Base-by-base conservation (phyloP, 768 basidiomycete genomes). In the Lyophyllum decastes region DNA sequence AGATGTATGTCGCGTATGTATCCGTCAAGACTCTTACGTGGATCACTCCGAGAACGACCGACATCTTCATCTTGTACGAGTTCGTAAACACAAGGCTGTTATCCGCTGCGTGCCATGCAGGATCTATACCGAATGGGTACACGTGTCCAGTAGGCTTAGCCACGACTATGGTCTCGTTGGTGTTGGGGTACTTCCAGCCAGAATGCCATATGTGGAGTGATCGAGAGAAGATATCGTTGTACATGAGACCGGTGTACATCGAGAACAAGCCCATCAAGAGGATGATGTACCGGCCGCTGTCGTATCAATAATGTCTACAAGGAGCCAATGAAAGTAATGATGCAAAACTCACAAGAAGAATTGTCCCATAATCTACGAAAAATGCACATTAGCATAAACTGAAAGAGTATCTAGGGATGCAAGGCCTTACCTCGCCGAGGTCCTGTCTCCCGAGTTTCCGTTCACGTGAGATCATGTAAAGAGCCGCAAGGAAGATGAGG, bases 21-120 rank as follows among this genome's bases (percentile, higher is more conserved):
- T 22, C 33, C 60, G 38, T 61, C 21, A 19, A 54, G 35, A 48
- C 50, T 75, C 87, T 65, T 76, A 98, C 96, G 72, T 99, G 96
- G 58, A 91, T 90, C 62, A 99, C 95, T 71, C 97, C 97, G 52
- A 99, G 74, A 34, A 98, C 85, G 68, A 99, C 88, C 21, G 94
- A 92, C 94, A 98, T 94, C 79, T 99, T 98, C 97, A 99, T 99
- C 87, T 98, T 99, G 80, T 96, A 96, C 38, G 95, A 98, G 75
- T 99, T 99, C 52, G 90, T 90, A 74, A 98, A 99, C 43, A 97
- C 87, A 57, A 99, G 81, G 1, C 79, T 80, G 68, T 99, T 99
- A 62, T 93, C 92, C 5, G 95, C 83, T 19, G 88, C 93, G 68
- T 97, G 95, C 97, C 97, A 99, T 49, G 77, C 87, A 51, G 95